Conservation (phyloP, 306 rosid species). For the Ceratonia siliqua region DNA sequence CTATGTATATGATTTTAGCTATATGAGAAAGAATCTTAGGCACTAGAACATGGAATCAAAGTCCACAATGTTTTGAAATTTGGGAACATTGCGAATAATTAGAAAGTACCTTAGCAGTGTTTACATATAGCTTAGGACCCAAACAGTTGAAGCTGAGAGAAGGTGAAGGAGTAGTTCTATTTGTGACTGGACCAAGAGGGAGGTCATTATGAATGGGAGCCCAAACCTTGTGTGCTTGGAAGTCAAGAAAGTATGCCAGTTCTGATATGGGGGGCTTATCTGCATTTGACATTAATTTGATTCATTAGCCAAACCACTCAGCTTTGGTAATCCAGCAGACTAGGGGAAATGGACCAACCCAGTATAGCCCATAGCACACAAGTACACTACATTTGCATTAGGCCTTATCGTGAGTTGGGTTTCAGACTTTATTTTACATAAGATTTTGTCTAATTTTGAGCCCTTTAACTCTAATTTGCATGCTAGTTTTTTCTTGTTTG, state of each 20-base stretch:
- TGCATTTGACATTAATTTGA: constrained; percentile 35
- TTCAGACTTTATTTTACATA: not conserved
- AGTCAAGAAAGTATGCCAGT: constrained; percentile 82
- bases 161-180: constrained; percentile 48
- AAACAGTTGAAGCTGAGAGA: constrained; percentile 66
- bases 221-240: constrained; percentile 80
- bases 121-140: constrained; percentile 83
- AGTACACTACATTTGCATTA: not conserved
- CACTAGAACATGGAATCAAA: not conserved
- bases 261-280: constrained; percentile 88
- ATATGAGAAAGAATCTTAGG: not conserved
- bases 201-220: constrained; percentile 87
- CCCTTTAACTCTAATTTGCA: not conserved
- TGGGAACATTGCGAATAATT: not conserved
- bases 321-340: not conserved
- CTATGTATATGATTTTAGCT: not conserved
- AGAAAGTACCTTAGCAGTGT: constrained; percentile 58
- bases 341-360: not conserved
- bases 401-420: not conserved
- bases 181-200: constrained; percentile 65
- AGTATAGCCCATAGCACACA: not conserved
- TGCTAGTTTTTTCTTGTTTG: too few species aligned
- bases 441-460: not conserved
- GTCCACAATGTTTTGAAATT: not conserved
- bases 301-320: constrained; percentile 31